Percentiles rank a stretch among this genome's conserved stretches.
phyloP scores from a whole-genome alignment of 116 monocot genomes.

The Cymodocea nodosa region DNA sequence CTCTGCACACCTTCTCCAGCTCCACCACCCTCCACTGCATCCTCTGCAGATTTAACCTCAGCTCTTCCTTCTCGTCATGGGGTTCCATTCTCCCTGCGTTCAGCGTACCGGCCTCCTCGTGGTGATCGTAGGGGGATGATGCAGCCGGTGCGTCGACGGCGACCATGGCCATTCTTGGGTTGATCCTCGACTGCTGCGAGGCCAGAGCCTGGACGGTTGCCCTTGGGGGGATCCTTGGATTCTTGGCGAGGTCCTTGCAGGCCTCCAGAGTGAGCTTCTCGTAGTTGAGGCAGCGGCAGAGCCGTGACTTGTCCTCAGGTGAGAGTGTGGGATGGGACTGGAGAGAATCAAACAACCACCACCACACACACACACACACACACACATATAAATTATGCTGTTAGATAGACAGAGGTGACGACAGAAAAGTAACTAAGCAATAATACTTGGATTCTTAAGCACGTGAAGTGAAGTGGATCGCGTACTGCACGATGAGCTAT shows the following conservation, averaged over 20 bases:
- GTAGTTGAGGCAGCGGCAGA: slow-evolving; percentile 77
- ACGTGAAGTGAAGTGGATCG: too few species aligned
- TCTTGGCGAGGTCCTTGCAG: slow-evolving; percentile 84
- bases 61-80: slow-evolving; percentile 32
- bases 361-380: too few species aligned
- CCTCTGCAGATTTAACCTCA: slow-evolving; percentile 47
- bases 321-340: slow-evolving; percentile 68
- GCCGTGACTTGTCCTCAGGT: slow-evolving; percentile 41
- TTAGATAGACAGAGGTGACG: too few species aligned
- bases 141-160: too few species aligned
- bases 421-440: too few species aligned
- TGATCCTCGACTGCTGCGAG: slow-evolving; percentile 59
- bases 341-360: not conserved
- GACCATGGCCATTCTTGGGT: slow-evolving; percentile 1
- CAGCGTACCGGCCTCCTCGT: not conserved
- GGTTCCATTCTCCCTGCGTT: not conserved
- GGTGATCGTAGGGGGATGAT: too few species aligned
- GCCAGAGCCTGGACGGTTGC: slow-evolving; percentile 64
- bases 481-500: too few species aligned
- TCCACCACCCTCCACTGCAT: slow-evolving; percentile 65
- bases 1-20: slow-evolving; percentile 55
- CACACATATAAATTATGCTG: too few species aligned
- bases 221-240: slow-evolving; percentile 67
- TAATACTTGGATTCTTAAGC: too few species aligned
- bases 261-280: slow-evolving; percentile 85